Percentiles rank a stretch among this genome's conserved stretches.
Evolutionary conservation across 352 stramenopile genomes (phyloP).

Genomic region (Phytophthora foliorum): DNA sequence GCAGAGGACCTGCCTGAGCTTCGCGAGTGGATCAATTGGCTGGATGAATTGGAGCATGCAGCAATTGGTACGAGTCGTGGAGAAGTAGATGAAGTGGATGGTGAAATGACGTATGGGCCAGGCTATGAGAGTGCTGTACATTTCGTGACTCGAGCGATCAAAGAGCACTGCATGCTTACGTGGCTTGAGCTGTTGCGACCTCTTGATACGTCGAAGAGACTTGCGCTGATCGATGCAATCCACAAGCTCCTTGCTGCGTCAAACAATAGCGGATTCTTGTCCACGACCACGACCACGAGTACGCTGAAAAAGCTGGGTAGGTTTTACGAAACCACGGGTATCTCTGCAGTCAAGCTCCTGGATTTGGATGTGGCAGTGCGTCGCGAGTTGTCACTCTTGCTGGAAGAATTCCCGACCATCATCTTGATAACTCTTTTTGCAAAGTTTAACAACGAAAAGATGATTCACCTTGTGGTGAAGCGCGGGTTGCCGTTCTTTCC

Average conservation of each 20-base stretch:
- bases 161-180: conserved; percentile 53
- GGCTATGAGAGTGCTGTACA: conserved; percentile 37
- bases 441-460: conserved; percentile 63
- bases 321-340: conserved; percentile 63
- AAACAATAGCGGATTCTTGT: conserved; percentile 6
- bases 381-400: conserved; percentile 37
- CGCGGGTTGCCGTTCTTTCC: conserved; percentile 44
- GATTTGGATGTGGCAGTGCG: conserved; percentile 48
- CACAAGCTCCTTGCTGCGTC: conserved; percentile 28
- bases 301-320: conserved; percentile 62
- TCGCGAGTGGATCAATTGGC: conserved; percentile 62
- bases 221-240: conserved; percentile 47
- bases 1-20: conserved; percentile 50
- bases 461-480: conserved; percentile 50
- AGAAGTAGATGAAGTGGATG: conserved; percentile 2
- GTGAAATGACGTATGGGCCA: conserved; percentile 4
- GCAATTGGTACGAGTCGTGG: conserved; percentile 8
- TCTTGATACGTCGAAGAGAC: conserved; percentile 32
- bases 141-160: conserved; percentile 54
- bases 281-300: conserved; percentile 19
- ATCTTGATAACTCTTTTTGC: conserved; percentile 56
- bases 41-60: conserved; percentile 36
- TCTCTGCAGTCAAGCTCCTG: conserved; percentile 47
- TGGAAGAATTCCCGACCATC: conserved; percentile 64
- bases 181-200: conserved; percentile 60